phyloP scores from a whole-genome alignment of 768 basidiomycete genomes.

The Boletus bicolor region DNA sequence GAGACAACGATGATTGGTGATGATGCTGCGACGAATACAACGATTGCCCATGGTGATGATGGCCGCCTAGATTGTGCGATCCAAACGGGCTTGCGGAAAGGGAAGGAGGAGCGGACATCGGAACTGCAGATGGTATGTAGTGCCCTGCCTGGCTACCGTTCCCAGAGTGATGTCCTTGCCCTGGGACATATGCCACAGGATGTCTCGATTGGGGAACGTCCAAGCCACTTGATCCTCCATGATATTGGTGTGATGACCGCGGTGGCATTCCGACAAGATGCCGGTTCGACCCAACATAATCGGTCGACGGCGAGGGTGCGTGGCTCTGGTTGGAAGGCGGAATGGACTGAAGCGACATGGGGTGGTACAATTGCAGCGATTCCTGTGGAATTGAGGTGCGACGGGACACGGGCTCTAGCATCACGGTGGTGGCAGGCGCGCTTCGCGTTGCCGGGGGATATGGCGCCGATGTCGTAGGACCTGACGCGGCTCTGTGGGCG shows the following conservation, averaged over 20 bases:
- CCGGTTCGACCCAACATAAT: slow-evolving; percentile 43
- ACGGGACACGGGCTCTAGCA: slow-evolving; percentile 43
- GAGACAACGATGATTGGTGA: slow-evolving; percentile 29
- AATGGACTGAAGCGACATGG: slow-evolving; percentile 68
- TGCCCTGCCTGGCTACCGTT: slow-evolving; percentile 26
- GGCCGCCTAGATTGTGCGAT: slow-evolving; percentile 27
- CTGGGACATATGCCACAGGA: slow-evolving; percentile 38
- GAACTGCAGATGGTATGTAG: slow-evolving; percentile 38
- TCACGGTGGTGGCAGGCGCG: slow-evolving; percentile 17
- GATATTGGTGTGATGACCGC: slow-evolving; percentile 31
- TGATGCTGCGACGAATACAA: slow-evolving; percentile 32
- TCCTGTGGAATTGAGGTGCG: slow-evolving; percentile 70
- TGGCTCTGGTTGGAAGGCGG: slow-evolving; percentile 32
- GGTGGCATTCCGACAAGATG: slow-evolving; percentile 46
- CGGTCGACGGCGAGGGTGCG: slow-evolving; percentile 32
- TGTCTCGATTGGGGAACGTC: slow-evolving; percentile 34
- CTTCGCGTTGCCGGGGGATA: slow-evolving; percentile 49
- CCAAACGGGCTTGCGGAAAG: slow-evolving; percentile 39
- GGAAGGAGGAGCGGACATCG: slow-evolving; percentile 52
- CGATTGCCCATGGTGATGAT: slow-evolving; percentile 29
- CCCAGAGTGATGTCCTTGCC: slow-evolving; percentile 44
- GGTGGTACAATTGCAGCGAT: slow-evolving; percentile 71
- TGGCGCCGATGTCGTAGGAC: slow-evolving; percentile 75
- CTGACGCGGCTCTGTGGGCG: slow-evolving; percentile 70
- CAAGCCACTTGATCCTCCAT: slow-evolving; percentile 18